phyloP scores from a whole-genome alignment of 179 eudicot species.

The Spergularia azorica region DNA sequence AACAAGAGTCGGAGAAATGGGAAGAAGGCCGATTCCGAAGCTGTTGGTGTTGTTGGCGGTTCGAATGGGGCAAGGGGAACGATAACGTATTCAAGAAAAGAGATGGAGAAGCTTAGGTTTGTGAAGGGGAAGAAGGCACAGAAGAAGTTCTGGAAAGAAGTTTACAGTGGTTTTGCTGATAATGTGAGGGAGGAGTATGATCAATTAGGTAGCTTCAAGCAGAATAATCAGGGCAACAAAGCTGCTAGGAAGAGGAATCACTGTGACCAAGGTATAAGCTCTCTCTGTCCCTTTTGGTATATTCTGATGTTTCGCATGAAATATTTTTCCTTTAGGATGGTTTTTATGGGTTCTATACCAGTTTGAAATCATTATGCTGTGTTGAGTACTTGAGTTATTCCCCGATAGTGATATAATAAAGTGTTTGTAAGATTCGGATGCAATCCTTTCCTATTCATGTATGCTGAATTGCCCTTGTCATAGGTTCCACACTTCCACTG shows the following conservation, averaged over 20 bases:
- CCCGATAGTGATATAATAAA: background rate
- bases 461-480: background rate
- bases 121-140: constrained; percentile 48
- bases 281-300: background rate
- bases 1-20: constrained; percentile 25
- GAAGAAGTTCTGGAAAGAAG: constrained; percentile 63
- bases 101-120: constrained; percentile 59
- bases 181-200: constrained; percentile 55
- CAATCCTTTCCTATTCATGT: background rate
- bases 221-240: constrained; percentile 28
- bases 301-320: background rate
- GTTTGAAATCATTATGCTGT: background rate
- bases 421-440: too few relatives aligned
- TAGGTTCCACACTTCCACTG: background rate
- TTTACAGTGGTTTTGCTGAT: constrained; percentile 52
- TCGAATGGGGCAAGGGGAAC: constrained; percentile 26
- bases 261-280: constrained; percentile 7
- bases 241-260: constrained; percentile 28
- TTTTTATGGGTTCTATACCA: background rate
- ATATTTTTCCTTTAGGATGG: background rate
- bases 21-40: constrained; percentile 12
- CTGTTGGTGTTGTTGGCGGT: constrained; percentile 11
- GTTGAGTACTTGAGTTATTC: background rate
- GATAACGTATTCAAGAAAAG: constrained; percentile 46
- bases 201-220: constrained; percentile 36